Percentiles rank a stretch among this genome's conserved stretches.
phyloP scores from a whole-genome alignment of 1,284 basidiomycete genomes.

The Neonothopanus nambi region DNA sequence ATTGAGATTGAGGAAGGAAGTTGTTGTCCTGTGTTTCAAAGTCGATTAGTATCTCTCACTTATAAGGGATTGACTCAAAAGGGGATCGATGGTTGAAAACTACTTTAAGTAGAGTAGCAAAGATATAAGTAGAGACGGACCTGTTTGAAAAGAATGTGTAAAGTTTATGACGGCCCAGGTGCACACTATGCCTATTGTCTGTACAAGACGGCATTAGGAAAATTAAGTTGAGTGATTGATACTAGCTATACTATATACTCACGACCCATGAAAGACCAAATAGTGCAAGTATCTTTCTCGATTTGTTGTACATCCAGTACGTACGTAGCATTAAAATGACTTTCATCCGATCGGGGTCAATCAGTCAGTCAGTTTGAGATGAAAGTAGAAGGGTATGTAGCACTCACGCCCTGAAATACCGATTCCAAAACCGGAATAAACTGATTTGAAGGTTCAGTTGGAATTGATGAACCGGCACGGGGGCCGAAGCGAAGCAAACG shows the following conservation, averaged over 20 bases:
- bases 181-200: neutral
- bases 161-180: neutral
- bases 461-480: neutral
- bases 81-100: no score
- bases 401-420: slow-evolving; percentile 6
- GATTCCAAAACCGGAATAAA: slow-evolving; percentile 7
- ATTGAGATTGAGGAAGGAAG: no score
- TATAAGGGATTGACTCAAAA: no score
- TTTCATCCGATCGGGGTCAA: no score
- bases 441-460: neutral
- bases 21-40: no score
- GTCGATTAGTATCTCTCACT: no score
- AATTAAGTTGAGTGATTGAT: neutral
- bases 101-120: no score
- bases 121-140: no score
- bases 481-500: neutral
- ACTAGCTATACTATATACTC: slow-evolving; percentile 1
- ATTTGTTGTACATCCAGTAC: slow-evolving; percentile 22
- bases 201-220: neutral
- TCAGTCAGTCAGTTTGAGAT: no score
- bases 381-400: neutral
- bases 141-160: neutral
- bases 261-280: slow-evolving; percentile 20
- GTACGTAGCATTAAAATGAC: slow-evolving; percentile 23
- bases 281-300: slow-evolving; percentile 17